Base-by-base conservation (phyloP, 148 eudicot genomes). In the Chenopodium berlandieri region DNA sequence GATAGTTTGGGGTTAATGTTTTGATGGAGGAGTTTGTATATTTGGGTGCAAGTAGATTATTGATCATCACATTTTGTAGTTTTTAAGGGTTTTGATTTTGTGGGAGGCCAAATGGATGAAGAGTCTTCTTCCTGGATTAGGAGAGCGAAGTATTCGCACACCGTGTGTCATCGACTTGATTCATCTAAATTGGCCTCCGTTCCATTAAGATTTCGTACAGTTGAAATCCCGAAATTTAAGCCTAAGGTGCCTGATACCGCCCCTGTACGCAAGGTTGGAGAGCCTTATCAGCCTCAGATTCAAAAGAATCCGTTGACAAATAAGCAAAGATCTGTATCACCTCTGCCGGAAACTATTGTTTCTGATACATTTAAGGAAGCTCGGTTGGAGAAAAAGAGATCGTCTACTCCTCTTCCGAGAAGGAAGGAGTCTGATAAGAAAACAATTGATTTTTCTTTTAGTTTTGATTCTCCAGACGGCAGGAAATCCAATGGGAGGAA, bases 331-430 rank as follows among this genome's bases (percentile, higher is more conserved):
- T 90, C 94, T 25, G 70, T 86, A 40, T 92, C 98, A 56, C 98
- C 97, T 31, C 60, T 79, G 7, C 92, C 96, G 0, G 73, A 81
- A 77, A 88, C 87, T n/a, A 30, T 70, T 48, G 78, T 95, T 74
- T 81, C 94, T 0, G 93, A 92, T 71, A 82, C 90, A 12, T 95
- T 95, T 76, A 90, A 88, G 90, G 98, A 95, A 82, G 98, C 96
- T 16, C 84, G 78, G 47, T 86, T 86, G 19, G 85, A 81, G 37
- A 86, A 64, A 64, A 89, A 86, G 89, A 84, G 98, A 77, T 92
- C 84, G 81, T 91, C 94, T 5, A 93, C 98, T n/a, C 97, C 97
- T 20, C 75, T 54, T 78, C 90, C 93, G 9, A 88, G 74, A 65
- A 88, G 90, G 68, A 89, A 82, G 80, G 90, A 84, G 46, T 47